Evolutionary conservation across 108 stramenopile genomes (phyloP), one percentile per base, ranked within the genome.

Genomic region (Schizochytrium sp.): DNA sequence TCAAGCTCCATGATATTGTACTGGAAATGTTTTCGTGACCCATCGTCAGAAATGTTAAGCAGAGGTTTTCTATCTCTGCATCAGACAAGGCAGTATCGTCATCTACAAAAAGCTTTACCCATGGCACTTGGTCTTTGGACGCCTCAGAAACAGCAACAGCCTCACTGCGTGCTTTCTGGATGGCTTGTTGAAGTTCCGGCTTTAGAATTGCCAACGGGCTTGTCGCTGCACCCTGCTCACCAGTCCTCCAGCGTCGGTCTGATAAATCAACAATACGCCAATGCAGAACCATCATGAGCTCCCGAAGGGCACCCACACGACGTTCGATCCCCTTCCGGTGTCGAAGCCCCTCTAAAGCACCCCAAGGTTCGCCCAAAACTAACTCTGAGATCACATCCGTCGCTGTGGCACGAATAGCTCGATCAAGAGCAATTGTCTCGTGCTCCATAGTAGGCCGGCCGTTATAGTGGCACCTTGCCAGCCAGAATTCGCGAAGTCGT

Each of bases 41-140:
- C 76, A 83, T 83, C 17, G 76, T 83, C 2, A 83, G 76, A 28
- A 83, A 83, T 5, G 76, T 83, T n/a, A 83, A 40, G 76, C 76
- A 83, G 28, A 83, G 76, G 76, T 83, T 83, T 50, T 83, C 76
- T 13, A 83, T 38, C 76, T 83, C 76, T 0, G 28, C 53, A 28
- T 83, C 76, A 28, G 10, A 10, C 1, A 83, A 53, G 17, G 13
- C 15, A 5, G 76, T 38, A 42, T 46, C 15, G 47, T 83, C 76
- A 10, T 55, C 50, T 0, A 83, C 53, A 49, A 49, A 83, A 15
- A 69, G 64, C 64, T 69, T 69, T 38, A 69, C 64, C 64, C 64
- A 69, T 1, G 64, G 64, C 3, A 44, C 64, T 7, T 7, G 42
- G 64, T 69, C 64, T 7, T 44, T 38, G 28, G 12, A 38, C 5